Evolutionary conservation across 495 filamentous ascomycete species (phyloP).

Genomic region (Tirmania nivea): DNA sequence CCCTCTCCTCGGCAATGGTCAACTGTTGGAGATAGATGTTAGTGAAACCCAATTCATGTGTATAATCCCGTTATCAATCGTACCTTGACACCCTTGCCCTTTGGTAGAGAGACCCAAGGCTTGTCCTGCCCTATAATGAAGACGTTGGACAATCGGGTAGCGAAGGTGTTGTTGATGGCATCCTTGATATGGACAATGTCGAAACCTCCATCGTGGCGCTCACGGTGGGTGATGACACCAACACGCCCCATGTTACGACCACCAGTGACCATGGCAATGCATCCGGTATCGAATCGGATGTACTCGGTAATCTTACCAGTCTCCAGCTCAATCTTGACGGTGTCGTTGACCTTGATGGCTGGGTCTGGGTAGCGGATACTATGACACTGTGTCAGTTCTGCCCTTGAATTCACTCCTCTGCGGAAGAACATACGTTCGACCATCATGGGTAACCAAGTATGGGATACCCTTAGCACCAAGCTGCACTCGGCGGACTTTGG

Average conservation of each 20-base stretch:
- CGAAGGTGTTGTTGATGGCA: conserved; percentile 96
- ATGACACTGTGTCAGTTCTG: conserved; percentile 12
- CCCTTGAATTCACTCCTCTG: conserved; percentile 23
- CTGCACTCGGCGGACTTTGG: conserved; percentile 98
- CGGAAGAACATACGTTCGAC: conserved; percentile 92
- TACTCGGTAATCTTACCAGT: conserved; percentile 93
- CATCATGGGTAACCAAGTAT: conserved; percentile 99
- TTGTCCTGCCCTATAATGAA: conserved; percentile 95
- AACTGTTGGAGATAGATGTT: conserved; percentile 29
- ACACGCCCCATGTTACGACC: conserved; percentile 99
- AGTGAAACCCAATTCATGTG: conserved; percentile 2
- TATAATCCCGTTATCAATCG: conserved; percentile 10
- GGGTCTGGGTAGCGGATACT: conserved; percentile 99
- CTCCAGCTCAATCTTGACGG: conserved; percentile 91
- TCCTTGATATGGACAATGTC: conserved; percentile 99
- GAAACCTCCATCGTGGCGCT: conserved; percentile 99
- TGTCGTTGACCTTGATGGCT: conserved; percentile 96
- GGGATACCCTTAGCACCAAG: conserved; percentile 97
- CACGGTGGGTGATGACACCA: conserved; percentile 98
- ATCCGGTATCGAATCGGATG: conserved; percentile 92
- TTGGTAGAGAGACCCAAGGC: conserved; percentile 95
- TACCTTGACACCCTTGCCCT: conserved; percentile 99
- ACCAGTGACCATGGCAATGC: conserved; percentile 92
- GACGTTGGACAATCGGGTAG: conserved; percentile 95
- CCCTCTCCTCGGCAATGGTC: conserved; percentile 92